Evolutionary conservation across 495 filamentous ascomycete species (phyloP).

Genomic region (Tuber indicum): DNA sequence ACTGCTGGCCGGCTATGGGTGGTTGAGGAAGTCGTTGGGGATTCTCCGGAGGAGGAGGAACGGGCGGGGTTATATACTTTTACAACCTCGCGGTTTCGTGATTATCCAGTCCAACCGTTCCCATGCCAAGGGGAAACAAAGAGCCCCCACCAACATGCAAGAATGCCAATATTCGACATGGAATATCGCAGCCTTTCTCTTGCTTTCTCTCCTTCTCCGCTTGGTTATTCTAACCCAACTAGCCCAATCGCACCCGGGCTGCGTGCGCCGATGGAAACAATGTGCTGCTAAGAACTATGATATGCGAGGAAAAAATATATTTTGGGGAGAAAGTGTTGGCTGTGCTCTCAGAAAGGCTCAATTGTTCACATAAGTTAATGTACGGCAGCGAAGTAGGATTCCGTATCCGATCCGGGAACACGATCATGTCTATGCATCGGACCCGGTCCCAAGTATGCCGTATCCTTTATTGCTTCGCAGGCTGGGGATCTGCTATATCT

Average conservation of each 20-base stretch:
- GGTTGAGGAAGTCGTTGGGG: neutral
- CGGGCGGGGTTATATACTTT: neutral
- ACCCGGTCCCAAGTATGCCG: neutral
- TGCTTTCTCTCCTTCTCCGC: neutral
- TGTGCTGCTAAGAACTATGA: neutral
- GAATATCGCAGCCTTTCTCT: neutral
- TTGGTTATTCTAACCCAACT: neutral
- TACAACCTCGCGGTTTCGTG: neutral
- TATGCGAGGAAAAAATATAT: neutral
- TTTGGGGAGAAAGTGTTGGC: neutral
- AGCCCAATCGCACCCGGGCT: neutral
- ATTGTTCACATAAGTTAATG: neutral
- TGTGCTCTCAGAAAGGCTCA: neutral
- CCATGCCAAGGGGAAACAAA: neutral
- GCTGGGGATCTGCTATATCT: neutral
- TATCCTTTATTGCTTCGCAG: neutral
- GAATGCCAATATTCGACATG: neutral
- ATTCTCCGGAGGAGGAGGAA: neutral
- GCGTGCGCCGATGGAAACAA: neutral
- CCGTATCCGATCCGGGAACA: neutral
- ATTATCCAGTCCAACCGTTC: neutral
- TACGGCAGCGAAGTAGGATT: neutral
- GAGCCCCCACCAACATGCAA: neutral
- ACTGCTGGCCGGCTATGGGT: neutral
- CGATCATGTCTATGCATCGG: neutral